A percentile compares a stretch with the other conserved stretches of the same genome.
Evolutionary conservation across 192 early-diverging fungal species (phyloP).

Genomic region (Coemansia nantahalensis): DNA sequence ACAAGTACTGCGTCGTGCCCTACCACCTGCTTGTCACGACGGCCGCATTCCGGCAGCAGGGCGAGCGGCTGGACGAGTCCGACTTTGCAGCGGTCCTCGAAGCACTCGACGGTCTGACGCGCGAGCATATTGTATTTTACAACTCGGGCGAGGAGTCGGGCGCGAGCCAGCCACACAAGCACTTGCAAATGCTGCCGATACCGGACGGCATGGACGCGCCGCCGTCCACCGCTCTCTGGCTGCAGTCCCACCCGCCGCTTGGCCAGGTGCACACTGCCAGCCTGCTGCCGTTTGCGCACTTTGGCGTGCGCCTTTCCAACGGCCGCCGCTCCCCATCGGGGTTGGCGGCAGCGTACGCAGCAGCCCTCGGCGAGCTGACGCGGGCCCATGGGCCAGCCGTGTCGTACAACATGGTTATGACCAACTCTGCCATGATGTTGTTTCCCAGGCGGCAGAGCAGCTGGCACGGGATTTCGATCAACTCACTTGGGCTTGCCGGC

Average conservation of each 20-base stretch:
- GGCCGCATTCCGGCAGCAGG: conserved; percentile 52
- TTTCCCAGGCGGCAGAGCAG: conserved; percentile 52
- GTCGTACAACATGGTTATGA: conserved; percentile 64
- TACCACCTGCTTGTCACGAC: conserved; percentile 61
- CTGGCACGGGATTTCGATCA: conserved; percentile 54
- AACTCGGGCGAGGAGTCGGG: conserved; percentile 52
- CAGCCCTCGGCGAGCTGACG: conserved; percentile 15
- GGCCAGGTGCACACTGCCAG: conserved; percentile 12
- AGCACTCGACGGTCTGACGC: conserved; percentile 10
- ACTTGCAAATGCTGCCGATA: conserved; percentile 63
- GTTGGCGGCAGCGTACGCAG: conserved; percentile 14
- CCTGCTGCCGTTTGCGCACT: conserved; percentile 42
- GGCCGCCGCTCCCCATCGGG: background rate
- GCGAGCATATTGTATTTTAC: conserved; percentile 47
- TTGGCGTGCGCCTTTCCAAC: conserved; percentile 21
- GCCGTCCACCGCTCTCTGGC: conserved; percentile 24
- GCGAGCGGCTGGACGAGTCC: conserved; percentile 24
- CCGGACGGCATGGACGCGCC: conserved; percentile 22
- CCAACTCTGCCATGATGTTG: conserved; percentile 52
- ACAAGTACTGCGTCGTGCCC: conserved; percentile 63
- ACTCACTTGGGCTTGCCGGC: conserved; percentile 67
- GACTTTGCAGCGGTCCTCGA: conserved; percentile 43
- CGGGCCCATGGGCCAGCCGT: conserved; percentile 4
- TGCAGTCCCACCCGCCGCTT: conserved; percentile 6
- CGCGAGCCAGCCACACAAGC: conserved; percentile 62